Conservation (phyloP, 2,329 filamentous ascomycete genomes). For the Teratosphaeria epicoccoides region DNA sequence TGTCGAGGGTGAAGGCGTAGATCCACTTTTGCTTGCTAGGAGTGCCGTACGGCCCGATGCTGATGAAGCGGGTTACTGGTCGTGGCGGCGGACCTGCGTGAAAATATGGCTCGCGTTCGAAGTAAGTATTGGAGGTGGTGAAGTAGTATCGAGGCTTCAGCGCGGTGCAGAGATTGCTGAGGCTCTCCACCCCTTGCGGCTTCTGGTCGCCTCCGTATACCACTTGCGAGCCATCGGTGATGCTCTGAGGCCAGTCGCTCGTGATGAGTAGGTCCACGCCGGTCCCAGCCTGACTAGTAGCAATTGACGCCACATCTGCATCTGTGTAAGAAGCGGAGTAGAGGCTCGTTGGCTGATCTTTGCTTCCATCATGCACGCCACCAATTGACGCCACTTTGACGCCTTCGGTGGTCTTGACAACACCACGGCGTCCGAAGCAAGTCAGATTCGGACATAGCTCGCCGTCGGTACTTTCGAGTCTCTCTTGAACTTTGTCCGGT, state of each 20-base stretch:
- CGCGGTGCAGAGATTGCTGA: conserved; percentile 66
- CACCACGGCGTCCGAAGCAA: conserved; percentile 76
- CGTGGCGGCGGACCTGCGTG: conserved; percentile 41
- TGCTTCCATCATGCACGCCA: conserved; percentile 39
- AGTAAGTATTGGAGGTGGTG: conserved; percentile 62
- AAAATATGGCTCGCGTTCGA: conserved; percentile 87
- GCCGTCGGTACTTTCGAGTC: conserved; percentile 56
- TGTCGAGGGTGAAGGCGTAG: conserved; percentile 56
- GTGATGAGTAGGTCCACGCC: conserved; percentile 80
- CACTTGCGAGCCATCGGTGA: conserved; percentile 37
- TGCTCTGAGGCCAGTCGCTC: conserved; percentile 67
- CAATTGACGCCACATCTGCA: conserved; percentile 48
- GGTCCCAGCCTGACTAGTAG: conserved; percentile 49
- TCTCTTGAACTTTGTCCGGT: conserved; percentile 59
- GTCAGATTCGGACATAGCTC: conserved; percentile 83
- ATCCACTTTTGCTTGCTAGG: conserved; percentile 65
- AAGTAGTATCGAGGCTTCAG: conserved; percentile 92
- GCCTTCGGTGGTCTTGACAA: conserved; percentile 81
- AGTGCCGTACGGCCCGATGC: conserved; percentile 70
- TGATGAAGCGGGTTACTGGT: conserved; percentile 77
- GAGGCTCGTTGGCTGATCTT: conserved; percentile 40
- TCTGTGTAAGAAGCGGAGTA: conserved; percentile 68
- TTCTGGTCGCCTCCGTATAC: conserved; percentile 33
- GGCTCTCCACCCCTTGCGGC: conserved; percentile 29
- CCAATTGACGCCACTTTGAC: conserved; percentile 80